Evolutionary conservation across 169 alveolate genomes (phyloP).

Genomic region (Plasmodium fragile): DNA sequence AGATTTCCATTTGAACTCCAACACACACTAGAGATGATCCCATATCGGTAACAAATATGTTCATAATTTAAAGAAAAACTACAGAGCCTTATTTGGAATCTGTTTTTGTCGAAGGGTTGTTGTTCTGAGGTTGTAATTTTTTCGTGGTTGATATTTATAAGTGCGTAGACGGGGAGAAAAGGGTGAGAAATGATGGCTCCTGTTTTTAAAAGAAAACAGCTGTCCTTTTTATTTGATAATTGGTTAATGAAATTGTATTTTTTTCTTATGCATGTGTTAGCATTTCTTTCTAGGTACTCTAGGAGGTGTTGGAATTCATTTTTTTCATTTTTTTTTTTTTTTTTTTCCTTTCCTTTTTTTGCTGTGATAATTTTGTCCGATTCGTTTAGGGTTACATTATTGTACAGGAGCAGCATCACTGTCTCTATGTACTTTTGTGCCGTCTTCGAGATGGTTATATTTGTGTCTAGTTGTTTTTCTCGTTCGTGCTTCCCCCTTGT

Average conservation of each 20-base stretch:
- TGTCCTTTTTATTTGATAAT: constrained; percentile 5
- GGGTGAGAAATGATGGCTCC: constrained; percentile 71
- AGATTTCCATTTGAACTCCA: constrained; percentile 43
- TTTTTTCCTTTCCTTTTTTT: neutral
- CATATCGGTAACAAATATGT: constrained; percentile 37
- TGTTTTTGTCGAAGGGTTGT: neutral
- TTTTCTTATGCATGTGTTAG: constrained; percentile 40
- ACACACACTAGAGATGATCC: constrained; percentile 18
- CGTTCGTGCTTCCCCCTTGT: neutral
- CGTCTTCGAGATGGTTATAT: constrained; percentile 18
- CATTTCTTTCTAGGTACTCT: constrained; percentile 38
- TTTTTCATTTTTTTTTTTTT: neutral
- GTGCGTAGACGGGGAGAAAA: constrained; percentile 48
- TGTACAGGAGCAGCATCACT: constrained; percentile 20
- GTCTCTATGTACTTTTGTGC: constrained; percentile 62
- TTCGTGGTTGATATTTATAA: constrained; percentile 49
- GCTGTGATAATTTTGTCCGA: constrained; percentile 12
- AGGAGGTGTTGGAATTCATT: constrained; percentile 23
- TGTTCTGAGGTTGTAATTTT: neutral
- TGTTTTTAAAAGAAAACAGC: constrained; percentile 18
- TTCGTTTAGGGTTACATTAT: constrained; percentile 23
- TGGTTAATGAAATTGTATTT: constrained; percentile 29
- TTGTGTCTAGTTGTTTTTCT: constrained; percentile 2
- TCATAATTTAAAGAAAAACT: constrained; percentile 17
- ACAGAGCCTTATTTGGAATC: constrained; percentile 46